A percentile compares a stretch with the other conserved stretches of the same genome.
Conservation (phyloP, 352 stramenopile genomes). For the Elongisporangium senticosum region DNA sequence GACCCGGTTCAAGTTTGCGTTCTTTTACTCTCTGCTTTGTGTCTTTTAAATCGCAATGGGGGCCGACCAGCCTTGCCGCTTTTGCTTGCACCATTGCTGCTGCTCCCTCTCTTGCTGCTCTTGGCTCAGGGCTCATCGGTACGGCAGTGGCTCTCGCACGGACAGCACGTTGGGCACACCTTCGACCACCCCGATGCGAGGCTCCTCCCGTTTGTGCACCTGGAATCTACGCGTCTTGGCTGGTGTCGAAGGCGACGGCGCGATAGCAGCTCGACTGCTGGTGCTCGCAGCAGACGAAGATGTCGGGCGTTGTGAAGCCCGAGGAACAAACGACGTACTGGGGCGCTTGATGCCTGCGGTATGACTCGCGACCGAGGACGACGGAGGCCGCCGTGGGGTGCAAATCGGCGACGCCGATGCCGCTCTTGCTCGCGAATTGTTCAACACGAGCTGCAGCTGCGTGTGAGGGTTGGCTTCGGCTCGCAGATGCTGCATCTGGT, state of each 20-base stretch:
- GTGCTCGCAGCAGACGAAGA: not conserved
- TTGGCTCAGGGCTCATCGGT: slow-evolving; percentile 28
- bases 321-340: slow-evolving; percentile 40
- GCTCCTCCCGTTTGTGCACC: slow-evolving; percentile 32
- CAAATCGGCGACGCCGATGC: slow-evolving; percentile 27
- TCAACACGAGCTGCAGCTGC: slow-evolving; percentile 2
- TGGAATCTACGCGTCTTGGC: slow-evolving; percentile 35
- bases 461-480: slow-evolving; percentile 2
- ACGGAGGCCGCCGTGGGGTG: slow-evolving; percentile 10
- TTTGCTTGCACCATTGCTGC: not conserved
- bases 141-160: slow-evolving; percentile 40
- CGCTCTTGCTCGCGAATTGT: slow-evolving; percentile 3
- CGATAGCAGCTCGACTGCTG: not conserved
- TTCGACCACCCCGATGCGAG: slow-evolving; percentile 27
- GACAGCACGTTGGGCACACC: slow-evolving; percentile 38
- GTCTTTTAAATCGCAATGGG: not conserved
- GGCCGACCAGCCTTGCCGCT: not conserved
- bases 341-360: slow-evolving; percentile 15
- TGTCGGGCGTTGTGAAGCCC: slow-evolving; percentile 15
- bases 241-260: slow-evolving; percentile 9
- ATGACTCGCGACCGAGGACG: slow-evolving; percentile 1
- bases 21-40: not conserved
- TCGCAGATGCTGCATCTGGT: not conserved
- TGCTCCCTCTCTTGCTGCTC: not conserved
- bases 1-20: not conserved